phyloP scores from a whole-genome alignment of 2,329 filamentous ascomycete genomes.

The Fusarium sp. region DNA sequence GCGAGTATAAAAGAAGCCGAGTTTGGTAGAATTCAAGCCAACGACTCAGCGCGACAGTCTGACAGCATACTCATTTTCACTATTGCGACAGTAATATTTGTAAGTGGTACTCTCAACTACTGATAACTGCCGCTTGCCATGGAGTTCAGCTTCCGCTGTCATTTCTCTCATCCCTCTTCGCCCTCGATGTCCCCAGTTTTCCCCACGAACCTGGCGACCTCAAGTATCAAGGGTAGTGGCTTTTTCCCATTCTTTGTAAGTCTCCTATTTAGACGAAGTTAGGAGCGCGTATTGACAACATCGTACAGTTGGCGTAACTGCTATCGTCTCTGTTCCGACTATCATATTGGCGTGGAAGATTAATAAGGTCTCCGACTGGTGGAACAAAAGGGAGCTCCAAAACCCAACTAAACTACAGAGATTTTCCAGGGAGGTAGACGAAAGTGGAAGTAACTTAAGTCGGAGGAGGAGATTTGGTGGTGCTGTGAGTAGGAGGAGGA shows the following conservation, averaged over 20 bases:
- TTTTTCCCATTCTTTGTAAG: neutral
- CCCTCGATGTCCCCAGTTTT: neutral
- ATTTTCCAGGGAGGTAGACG: accelerated
- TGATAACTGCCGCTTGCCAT: neutral
- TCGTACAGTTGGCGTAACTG: accelerated
- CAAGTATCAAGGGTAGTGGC: accelerated
- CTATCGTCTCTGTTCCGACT: neutral
- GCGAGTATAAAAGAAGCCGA: neutral
- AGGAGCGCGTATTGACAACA: too few relatives aligned
- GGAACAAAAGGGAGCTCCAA: accelerated
- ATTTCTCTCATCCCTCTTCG: neutral
- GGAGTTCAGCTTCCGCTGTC: neutral
- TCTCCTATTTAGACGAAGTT: accelerated
- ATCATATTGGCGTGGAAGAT: neutral
- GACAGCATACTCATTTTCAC: neutral
- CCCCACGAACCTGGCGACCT: accelerated
- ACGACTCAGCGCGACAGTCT: too few relatives aligned
- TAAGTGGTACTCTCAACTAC: accelerated
- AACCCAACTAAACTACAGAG: accelerated
- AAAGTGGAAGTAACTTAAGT: neutral
- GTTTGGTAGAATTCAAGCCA: neutral
- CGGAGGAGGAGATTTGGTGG: accelerated
- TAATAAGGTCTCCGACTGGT: accelerated
- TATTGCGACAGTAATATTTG: accelerated
- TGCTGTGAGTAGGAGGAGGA: accelerated